Evolutionary conservation across 192 early-diverging fungal genomes (phyloP), one percentile per base, ranked within the genome.

Genomic region (Coemansia sp.): DNA sequence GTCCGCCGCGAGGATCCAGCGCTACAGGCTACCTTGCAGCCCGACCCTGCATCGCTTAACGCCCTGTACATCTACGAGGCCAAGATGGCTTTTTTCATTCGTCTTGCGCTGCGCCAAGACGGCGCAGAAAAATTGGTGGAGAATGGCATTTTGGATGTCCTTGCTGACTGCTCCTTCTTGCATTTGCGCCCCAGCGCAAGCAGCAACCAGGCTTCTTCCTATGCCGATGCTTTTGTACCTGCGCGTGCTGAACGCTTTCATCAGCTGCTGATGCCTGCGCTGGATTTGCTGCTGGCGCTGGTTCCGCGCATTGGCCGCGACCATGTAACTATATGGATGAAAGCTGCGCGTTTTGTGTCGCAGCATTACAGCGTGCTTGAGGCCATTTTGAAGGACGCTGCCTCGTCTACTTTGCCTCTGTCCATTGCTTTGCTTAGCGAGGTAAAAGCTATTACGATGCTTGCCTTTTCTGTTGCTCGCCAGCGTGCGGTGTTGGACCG

Each of bases 91-190:
- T 83, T 98, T 25, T 87, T 98, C 62, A 69, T 93, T 55, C 86
- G 92, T n/a, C 72, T 98, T 39, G 85, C 92, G 3, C 87, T 89
- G 70, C 80, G 82, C 7, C 66, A 75, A 9, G 90, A 91, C 22
- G 94, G 93, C 19, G 87, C 94, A 0, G 87, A 91, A 55, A 84
- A 86, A 63, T 76, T 98, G 30, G 57, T 95, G 21, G 90, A 93
- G 31, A 86, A 86, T 72, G 91, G 91, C 11, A 73, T 94, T 21
- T 70, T 96, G 20, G 95, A 96, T 46, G 82, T 84, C 31, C 80
- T 98, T 33, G 73, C 84, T 6, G 87, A 91, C 58, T 88, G 87
- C 67, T 68, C 83, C n/a, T 90, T 92, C 69, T 51, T 95, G 19
- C 88, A 93, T 56, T 72, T 86, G 33, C 66, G 80, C 14, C 93